These are phyloP conservation scores for Rhizophagus sp. DNA, from an alignment of 192 early-diverging fungal species.

Conservation along the genomic window DNA sequence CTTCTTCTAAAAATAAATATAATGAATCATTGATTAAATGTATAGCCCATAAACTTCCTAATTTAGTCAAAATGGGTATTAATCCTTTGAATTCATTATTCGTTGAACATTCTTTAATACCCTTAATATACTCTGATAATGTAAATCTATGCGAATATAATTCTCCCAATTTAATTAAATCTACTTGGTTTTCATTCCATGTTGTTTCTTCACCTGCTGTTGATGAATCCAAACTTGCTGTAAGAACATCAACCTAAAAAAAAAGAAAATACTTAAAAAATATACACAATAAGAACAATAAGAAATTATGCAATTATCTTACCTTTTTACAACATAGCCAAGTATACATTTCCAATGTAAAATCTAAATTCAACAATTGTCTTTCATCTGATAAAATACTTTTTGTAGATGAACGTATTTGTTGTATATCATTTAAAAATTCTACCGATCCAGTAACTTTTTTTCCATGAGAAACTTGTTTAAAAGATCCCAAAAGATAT, in stretches of 20 bases:
- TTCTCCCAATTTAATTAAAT: slow-evolving; percentile 40
- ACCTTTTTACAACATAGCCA: slow-evolving; percentile 48
- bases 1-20: slow-evolving; percentile 50
- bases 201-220: slow-evolving; percentile 25
- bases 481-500: slow-evolving; percentile 30
- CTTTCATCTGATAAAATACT: slow-evolving; percentile 36
- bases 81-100: slow-evolving; percentile 36
- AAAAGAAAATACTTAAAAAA: not conserved
- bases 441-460: slow-evolving; percentile 40
- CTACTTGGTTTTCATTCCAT: slow-evolving; percentile 42
- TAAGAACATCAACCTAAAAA: slow-evolving; percentile 4
- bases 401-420: not conserved
- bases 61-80: slow-evolving; percentile 41
- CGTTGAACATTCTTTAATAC: slow-evolving; percentile 31
- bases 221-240: slow-evolving; percentile 27
- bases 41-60: slow-evolving; percentile 47
- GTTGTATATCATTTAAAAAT: slow-evolving; percentile 40
- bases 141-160: slow-evolving; percentile 41
- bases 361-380: slow-evolving; percentile 42
- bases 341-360: slow-evolving; percentile 39
- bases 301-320: not conserved
- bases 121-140: slow-evolving; percentile 32
- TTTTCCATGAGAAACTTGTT: slow-evolving; percentile 37
- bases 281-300: not conserved
- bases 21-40: slow-evolving; percentile 45